Evolutionary conservation across 352 stramenopile genomes (phyloP), one percentile per base, ranked within the genome.

Genomic region (Phytophthora sp.): DNA sequence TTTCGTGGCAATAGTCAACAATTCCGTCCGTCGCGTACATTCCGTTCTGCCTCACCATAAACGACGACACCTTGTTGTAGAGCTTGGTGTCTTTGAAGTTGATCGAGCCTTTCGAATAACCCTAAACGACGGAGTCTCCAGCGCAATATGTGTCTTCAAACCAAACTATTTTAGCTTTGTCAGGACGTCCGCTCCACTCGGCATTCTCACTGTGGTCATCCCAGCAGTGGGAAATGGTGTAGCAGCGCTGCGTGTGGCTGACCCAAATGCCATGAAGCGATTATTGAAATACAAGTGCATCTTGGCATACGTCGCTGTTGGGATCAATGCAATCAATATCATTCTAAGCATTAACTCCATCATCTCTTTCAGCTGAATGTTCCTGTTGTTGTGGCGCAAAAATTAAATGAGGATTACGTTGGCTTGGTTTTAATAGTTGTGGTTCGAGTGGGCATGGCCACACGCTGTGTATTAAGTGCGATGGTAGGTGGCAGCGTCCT

Each of bases 171-270:
- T 49, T 3, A 1, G 13, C 50, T 15, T 6, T 18, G 28, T 43
- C 18, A 3, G 54, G 45, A 17, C 55, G 35, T 3, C 27, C 28
- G 31, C 30, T 38, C 54, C 54, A 63, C 18, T 63, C 27, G 0
- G 44, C 23, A 26, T 55, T 30, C 20, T 42, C 31, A 9, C 24
- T 49, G 34, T 46, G 43, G 35, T 56, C 44, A 27, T 63, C 26
- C 42, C 32, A 62, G 13, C 54, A 62, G 42, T 48, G 30, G 2
- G 54, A 48, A 15, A 62, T 62, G 10, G 42, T 48, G 42, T 54
- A 62, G 34, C 54, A 62, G 8, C 54, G 42, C 43, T 62, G 54
- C 12, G 34, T 49, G 21, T n/a, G 21, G 21, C 21, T 18, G 30
- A 62, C 9, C n/a, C 17, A 43, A 54, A 48, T 10, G 15, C 20